These are phyloP conservation scores for Brassica balearica DNA, from an alignment of 441 rosid genomes.

Conservation along the genomic window DNA sequence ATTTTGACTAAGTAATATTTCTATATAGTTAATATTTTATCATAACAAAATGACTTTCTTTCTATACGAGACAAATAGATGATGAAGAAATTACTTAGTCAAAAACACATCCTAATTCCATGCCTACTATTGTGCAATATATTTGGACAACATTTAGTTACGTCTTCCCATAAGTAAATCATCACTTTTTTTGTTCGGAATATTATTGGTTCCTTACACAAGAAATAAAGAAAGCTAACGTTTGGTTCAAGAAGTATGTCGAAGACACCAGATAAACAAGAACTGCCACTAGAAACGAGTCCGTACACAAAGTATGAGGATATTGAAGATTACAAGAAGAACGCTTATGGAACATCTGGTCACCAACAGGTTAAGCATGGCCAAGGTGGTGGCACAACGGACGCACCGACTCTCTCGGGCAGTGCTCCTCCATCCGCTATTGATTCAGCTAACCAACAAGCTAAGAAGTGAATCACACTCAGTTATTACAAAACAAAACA, in stretches of 20 bases:
- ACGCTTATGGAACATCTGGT: conserved; percentile 53
- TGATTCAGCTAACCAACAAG: conserved; percentile 41
- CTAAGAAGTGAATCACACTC: conserved; percentile 41
- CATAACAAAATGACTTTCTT: not conserved
- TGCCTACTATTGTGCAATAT: conserved; percentile 37
- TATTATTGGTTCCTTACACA: not conserved
- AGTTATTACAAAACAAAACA: not conserved
- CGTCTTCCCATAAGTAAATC: conserved; percentile 30
- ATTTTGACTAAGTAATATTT: too few species aligned
- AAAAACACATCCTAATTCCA: conserved; percentile 33
- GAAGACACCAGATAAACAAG: conserved; percentile 41
- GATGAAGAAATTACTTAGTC: conserved; percentile 26
- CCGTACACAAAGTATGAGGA: conserved; percentile 50
- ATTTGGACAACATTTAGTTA: conserved; percentile 29
- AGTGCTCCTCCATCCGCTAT: conserved; percentile 37
- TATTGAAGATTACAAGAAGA: conserved; percentile 56
- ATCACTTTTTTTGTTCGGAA: not conserved
- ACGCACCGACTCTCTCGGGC: conserved; percentile 55
- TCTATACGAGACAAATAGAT: not conserved
- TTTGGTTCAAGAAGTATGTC: conserved; percentile 32
- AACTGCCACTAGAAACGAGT: conserved; percentile 51
- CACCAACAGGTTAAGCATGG: conserved; percentile 51
- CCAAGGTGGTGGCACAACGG: conserved; percentile 54
- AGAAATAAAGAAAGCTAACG: conserved; percentile 3
- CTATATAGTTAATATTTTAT: too few species aligned